Evolutionary conservation across 2,329 filamentous ascomycete genomes (phyloP), one percentile per base, ranked within the genome.

Genomic region (Cryphonectria naterciae): DNA sequence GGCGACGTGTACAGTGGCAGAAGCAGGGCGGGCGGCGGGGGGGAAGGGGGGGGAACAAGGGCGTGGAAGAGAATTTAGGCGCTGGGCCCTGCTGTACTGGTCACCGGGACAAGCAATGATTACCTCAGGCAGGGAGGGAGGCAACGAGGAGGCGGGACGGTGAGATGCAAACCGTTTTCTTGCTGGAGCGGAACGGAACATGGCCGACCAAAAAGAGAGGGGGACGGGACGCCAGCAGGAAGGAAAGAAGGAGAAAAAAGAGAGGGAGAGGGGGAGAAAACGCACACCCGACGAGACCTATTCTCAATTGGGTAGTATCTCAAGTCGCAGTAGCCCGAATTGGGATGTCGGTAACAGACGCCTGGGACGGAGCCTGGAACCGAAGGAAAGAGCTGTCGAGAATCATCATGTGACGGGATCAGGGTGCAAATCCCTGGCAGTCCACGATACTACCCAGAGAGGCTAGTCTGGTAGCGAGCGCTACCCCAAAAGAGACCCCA

Each of bases 331-430:
- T 68, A 70, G 60, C 58, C 68, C 70, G 11, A 32, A 68, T 60
- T 52, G 61, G 70, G 68, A 43, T 41, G 19, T 62, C 32, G 65
- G 65, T 64, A 35, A 65, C 69, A 65, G 39, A 25, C 63, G 60
- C 65, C 63, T 68, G 68, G 52, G 62, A 52, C 65, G 61, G 58
- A 35, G 25, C 49, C 52, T 67, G 65, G 17, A 15, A 22, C 15
- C 32, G 54, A 3, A 58, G 4, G 46, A 32, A 32, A 52, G 62
- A 71, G 67, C 67, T 67, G 58, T 66, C 58, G 68, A 71, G 60
- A 60, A 66, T 56, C 71, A 68, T 72, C 71, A 72, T 72, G 71
- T 72, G 71, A 72, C 65, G 54, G 56, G 71, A 28, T 41, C 41
- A 37, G 15, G 35, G 37, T 35, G 62, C 49, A 54, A 66, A 68